Evolutionary conservation across 768 basidiomycete genomes (phyloP), one percentile per base, ranked within the genome.

Genomic region (Hypholoma sublateritium): DNA sequence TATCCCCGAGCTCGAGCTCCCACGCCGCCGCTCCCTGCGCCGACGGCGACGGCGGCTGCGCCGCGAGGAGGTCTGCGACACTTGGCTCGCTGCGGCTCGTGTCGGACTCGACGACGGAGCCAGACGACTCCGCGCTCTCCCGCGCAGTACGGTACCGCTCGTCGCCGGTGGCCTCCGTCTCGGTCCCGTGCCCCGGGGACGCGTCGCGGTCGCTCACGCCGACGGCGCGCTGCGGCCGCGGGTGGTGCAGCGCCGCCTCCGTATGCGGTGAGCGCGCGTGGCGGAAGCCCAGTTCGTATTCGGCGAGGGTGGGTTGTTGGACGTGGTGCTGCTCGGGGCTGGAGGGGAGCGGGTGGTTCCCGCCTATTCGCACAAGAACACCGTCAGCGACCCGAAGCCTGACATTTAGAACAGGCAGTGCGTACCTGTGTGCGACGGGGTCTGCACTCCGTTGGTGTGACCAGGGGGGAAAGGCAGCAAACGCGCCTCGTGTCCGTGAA

Each of bases 1-100:
- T 70, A 37, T 70, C 67, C 2, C 69, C 69, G 11, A 68, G 51
- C 59, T 67, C 69, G 42, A 70, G 59, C 59, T 70, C 69, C 69
- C 67, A 70, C 1, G 69, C 69, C 17, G 67, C 65, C 13, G 58
- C 67, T 3, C 69, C 67, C 6, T 32, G 28, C 2, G 28, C 28
- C 14, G 64, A 62, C 1, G 65, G 64, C 1, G 45, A 49, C 25
- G 37, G 34, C 34, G 9, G 11, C 32, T 36, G 42, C 41, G 11
- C 56, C 42, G 39, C 55, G 28, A 67, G 56, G 19, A 69, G 64
- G 21, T 68, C 61, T 17, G 65, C 61, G 1, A 69, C 50, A 35
- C 53, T 67, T 7, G 49, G 50, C n/a, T 50, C 55, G 24, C 48
- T 44, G 28, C 21, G 11, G 36, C 11, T 35, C 53, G 43, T 25